Conservation (phyloP, 306 rosid genomes). For the Datisca glomerata region DNA sequence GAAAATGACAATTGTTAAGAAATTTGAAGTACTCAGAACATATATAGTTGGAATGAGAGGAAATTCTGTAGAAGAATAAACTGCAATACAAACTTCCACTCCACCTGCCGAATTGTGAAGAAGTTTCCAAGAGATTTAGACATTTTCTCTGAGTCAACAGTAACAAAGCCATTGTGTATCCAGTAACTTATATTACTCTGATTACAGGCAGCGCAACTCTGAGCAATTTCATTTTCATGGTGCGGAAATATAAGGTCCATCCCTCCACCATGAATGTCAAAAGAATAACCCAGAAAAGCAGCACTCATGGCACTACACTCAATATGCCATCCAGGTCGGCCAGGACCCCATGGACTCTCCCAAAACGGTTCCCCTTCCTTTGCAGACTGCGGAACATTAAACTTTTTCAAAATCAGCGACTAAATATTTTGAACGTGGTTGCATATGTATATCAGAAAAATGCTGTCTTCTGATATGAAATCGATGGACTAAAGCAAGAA, state of each 20-base stretch:
- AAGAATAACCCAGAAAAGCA: slow-evolving; percentile 68
- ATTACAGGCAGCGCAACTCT: slow-evolving; percentile 95
- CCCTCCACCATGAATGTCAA: slow-evolving; percentile 98
- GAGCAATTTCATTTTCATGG: slow-evolving; percentile 98
- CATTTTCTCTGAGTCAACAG: slow-evolving; percentile 85
- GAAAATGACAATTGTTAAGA: background rate
- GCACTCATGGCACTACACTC: slow-evolving; percentile 99
- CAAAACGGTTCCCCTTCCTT: slow-evolving; percentile 95
- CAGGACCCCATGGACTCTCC: slow-evolving; percentile 98
- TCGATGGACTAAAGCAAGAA: too few species aligned
- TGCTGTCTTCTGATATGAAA: too few species aligned
- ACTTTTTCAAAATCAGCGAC: too few species aligned
- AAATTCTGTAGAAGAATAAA: slow-evolving; percentile 7
- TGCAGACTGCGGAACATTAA: slow-evolving; percentile 65
- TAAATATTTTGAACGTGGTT: too few species aligned
- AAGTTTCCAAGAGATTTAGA: slow-evolving; percentile 95
- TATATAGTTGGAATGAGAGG: background rate
- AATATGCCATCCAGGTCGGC: slow-evolving; percentile 99
- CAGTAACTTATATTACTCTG: slow-evolving; percentile 75
- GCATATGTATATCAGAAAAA: too few species aligned
- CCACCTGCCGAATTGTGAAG: slow-evolving; percentile 93
- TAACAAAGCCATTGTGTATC: slow-evolving; percentile 94
- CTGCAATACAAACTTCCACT: slow-evolving; percentile 2
- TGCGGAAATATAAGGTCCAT: slow-evolving; percentile 96
- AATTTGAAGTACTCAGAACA: background rate